Evolutionary conservation across 2,329 filamentous ascomycete species (phyloP).

Genomic region (Teratosphaeria epicoccoides): DNA sequence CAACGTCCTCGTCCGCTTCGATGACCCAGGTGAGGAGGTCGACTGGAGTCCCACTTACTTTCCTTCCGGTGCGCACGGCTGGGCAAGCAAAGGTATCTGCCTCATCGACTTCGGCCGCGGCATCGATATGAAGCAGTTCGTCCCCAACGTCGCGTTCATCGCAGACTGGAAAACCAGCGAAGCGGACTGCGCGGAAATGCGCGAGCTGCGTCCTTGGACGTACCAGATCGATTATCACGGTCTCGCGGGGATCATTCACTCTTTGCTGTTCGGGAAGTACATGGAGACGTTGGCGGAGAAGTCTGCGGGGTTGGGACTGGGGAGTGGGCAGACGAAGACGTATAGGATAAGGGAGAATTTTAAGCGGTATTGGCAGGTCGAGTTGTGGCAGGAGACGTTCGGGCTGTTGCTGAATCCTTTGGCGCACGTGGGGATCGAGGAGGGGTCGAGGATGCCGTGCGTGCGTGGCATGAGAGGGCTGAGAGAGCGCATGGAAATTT

Average conservation of each 20-base stretch:
- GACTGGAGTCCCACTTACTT: slow-evolving; percentile 56
- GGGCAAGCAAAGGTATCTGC: slow-evolving; percentile 67
- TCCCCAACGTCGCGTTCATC: slow-evolving; percentile 68
- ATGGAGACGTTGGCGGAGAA: slow-evolving; percentile 60
- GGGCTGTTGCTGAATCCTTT: slow-evolving; percentile 77
- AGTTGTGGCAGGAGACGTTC: slow-evolving; percentile 78
- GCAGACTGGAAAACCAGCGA: slow-evolving; percentile 87
- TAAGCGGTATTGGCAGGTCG: slow-evolving; percentile 94
- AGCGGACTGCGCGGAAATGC: slow-evolving; percentile 90
- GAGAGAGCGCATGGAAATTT: slow-evolving; percentile 71
- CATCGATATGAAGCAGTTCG: slow-evolving; percentile 86
- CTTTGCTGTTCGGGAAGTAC: slow-evolving; percentile 85
- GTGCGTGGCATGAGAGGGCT: slow-evolving; percentile 56
- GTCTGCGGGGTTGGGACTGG: slow-evolving; percentile 39
- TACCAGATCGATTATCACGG: slow-evolving; percentile 97
- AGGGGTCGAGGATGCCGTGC: slow-evolving; percentile 59
- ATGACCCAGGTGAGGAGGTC: slow-evolving; percentile 33
- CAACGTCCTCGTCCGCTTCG: slow-evolving; percentile 83
- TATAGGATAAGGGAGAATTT: slow-evolving; percentile 74
- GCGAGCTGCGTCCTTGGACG: slow-evolving; percentile 88
- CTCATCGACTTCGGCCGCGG: slow-evolving; percentile 92
- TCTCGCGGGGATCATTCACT: slow-evolving; percentile 77
- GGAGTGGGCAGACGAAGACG: slow-evolving; percentile 48
- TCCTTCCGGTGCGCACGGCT: slow-evolving; percentile 64
- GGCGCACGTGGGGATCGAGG: slow-evolving; percentile 54